Evolutionary conservation across 495 filamentous ascomycete species (phyloP).

Genomic region (Penicillium paradoxum): DNA sequence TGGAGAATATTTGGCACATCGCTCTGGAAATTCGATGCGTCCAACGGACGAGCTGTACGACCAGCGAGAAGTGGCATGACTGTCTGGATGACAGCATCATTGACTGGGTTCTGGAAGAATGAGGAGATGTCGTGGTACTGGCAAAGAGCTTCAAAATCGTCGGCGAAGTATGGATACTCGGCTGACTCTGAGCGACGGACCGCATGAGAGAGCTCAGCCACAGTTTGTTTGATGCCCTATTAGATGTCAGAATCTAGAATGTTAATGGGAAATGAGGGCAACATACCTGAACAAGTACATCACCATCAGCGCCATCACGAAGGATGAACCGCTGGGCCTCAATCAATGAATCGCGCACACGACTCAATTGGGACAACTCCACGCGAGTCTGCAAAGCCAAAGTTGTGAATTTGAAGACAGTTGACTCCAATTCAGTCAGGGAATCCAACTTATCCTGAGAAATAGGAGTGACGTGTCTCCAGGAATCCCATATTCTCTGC

Average conservation of each 20-base stretch:
- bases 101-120: slow-evolving; percentile 11
- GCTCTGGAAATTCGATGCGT: slow-evolving; percentile 29
- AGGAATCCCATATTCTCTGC: slow-evolving; percentile 72
- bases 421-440: slow-evolving; percentile 55
- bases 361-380: slow-evolving; percentile 34
- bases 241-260: slow-evolving; percentile 10
- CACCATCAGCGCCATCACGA: slow-evolving; percentile 34
- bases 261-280: background rate
- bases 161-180: slow-evolving; percentile 47
- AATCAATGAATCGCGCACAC: slow-evolving; percentile 40
- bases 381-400: slow-evolving; percentile 43
- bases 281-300: slow-evolving; percentile 29
- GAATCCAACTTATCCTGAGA: slow-evolving; percentile 47
- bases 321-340: slow-evolving; percentile 40
- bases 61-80: slow-evolving; percentile 39
- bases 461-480: slow-evolving; percentile 60
- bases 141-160: slow-evolving; percentile 62
- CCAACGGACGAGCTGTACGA: slow-evolving; percentile 32
- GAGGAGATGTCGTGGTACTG: slow-evolving; percentile 52
- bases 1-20: slow-evolving; percentile 35
- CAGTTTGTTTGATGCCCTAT: slow-evolving; percentile 51
- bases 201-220: slow-evolving; percentile 48
- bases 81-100: slow-evolving; percentile 22
- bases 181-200: slow-evolving; percentile 34
- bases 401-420: slow-evolving; percentile 71